Base-by-base conservation (phyloP, 2,329 filamentous ascomycete genomes). In the Aspergillus sp. region DNA sequence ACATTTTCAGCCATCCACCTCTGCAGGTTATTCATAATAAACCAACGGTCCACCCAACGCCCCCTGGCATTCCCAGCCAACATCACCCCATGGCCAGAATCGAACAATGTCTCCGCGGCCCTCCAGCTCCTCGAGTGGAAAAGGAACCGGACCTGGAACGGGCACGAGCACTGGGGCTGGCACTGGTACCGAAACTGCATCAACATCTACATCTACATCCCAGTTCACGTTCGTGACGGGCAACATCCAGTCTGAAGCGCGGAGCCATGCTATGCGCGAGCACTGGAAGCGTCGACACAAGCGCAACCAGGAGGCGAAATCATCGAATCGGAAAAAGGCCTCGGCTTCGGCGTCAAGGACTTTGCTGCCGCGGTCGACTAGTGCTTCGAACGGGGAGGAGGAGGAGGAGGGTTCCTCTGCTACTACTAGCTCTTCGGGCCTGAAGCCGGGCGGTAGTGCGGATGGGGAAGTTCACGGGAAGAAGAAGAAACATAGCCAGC, bases 241-340 rank as follows among this genome's bases (percentile, higher is more conserved):
- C 18, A 55, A 60, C 11, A 57, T 38, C 24, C 59, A 66, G 17
- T 60, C 62, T 11, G 58, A 60, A 45, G 61, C 66, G 20, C 68
- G 71, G 26, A 75, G 70, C 56, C 73, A 76, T 70, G 72, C 71
- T 12, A 75, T 75, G 71, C 62, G 68, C 3, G 70, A 70, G 53
- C 69, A 74, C 53, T 75, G 73, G 73, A 69, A 66, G 49, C 64
- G 67, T 41, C 65, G 71, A 26, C 66, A 66, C 15, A 59, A 48
- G 12, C 56, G 48, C 22, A 58, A 61, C 47, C 48, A 56, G 5
- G 58, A 64, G 39, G n/a, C 53, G 4, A 61, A 58, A n/a, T 18
- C 44, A 39, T 41, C 24, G 4, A 20, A 51, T n/a, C 22, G n/a
- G 20, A 45, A 26, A 7, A 30, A 3, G 26, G 32, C 20, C 2